phyloP scores from a whole-genome alignment of 2,329 filamentous ascomycete genomes.

The Curvularia eragrostidis region DNA sequence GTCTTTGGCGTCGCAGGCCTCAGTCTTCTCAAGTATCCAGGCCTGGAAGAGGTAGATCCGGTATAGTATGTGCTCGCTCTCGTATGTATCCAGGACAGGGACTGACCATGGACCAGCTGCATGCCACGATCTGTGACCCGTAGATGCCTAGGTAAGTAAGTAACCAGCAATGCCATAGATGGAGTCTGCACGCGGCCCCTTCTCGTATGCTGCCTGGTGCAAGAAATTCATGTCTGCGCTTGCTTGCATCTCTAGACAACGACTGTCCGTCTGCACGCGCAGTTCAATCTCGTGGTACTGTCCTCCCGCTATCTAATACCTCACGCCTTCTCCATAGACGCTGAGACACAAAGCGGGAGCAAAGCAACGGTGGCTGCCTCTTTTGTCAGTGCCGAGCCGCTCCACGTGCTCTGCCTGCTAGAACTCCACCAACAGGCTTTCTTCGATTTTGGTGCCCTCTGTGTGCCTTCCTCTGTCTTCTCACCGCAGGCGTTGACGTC shows the following conservation, averaged over 20 bases:
- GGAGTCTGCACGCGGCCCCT: not conserved
- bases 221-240: not conserved
- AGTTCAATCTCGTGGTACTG: not conserved
- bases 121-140: slow-evolving; percentile 51
- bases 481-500: slow-evolving; percentile 17
- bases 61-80: slow-evolving; percentile 69
- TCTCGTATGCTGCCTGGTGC: not conserved
- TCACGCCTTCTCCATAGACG: slow-evolving; percentile 62
- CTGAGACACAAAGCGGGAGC: slow-evolving; percentile 75
- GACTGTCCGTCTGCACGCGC: not conserved
- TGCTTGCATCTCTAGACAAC: not conserved
- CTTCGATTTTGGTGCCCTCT: slow-evolving; percentile 28
- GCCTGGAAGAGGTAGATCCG: slow-evolving; percentile 81
- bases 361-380: slow-evolving; percentile 57
- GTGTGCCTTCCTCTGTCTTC: slow-evolving; percentile 34
- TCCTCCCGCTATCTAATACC: slow-evolving; percentile 76
- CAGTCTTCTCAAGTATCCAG: slow-evolving; percentile 80
- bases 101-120: slow-evolving; percentile 39
- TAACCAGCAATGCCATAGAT: not conserved
- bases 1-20: slow-evolving; percentile 87
- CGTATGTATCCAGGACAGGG: not conserved
- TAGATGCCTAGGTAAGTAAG: slow-evolving; percentile 42
- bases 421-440: slow-evolving; percentile 38
- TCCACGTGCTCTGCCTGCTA: slow-evolving; percentile 41
- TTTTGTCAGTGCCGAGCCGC: slow-evolving; percentile 31